These are phyloP conservation scores for Colletotrichum limetticola DNA, from an alignment of 2,329 filamentous ascomycete species.

Conservation along the genomic window DNA sequence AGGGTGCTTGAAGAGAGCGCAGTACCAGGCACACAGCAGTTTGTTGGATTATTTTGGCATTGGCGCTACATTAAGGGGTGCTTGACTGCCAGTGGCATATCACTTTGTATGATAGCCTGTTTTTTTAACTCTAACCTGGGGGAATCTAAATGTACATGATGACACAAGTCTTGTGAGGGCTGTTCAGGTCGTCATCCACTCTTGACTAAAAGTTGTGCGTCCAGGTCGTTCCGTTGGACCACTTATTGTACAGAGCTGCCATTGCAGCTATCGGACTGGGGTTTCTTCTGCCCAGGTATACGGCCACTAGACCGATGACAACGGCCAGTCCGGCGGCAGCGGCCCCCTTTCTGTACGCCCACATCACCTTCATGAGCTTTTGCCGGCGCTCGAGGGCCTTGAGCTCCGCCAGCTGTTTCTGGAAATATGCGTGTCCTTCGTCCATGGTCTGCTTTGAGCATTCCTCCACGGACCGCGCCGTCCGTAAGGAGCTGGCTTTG, in stretches of 20 bases:
- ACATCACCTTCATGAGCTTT: slow-evolving; percentile 61
- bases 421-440: slow-evolving; percentile 76
- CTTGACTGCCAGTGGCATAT: slow-evolving; percentile 18
- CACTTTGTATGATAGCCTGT: slow-evolving; percentile 4
- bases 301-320: slow-evolving; percentile 73
- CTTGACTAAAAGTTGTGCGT: slow-evolving; percentile 29
- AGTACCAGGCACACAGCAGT: not conserved
- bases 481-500: slow-evolving; percentile 84
- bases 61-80: slow-evolving; percentile 29
- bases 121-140: not conserved
- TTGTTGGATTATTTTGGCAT: not conserved
- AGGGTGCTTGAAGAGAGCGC: slow-evolving; percentile 46
- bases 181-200: not conserved
- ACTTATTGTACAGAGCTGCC: slow-evolving; percentile 34
- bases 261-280: slow-evolving; percentile 39
- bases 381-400: slow-evolving; percentile 69
- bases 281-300: slow-evolving; percentile 69
- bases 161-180: not conserved
- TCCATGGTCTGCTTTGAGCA: slow-evolving; percentile 67
- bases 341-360: slow-evolving; percentile 74
- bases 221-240: slow-evolving; percentile 31
- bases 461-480: slow-evolving; percentile 67
- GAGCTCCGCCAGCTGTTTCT: slow-evolving; percentile 78
- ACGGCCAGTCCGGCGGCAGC: slow-evolving; percentile 72
- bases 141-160: slow-evolving; percentile 11